Evolutionary conservation across 164 flowering plant genomes (phyloP).

Genomic region (Magnolia officinalis): DNA sequence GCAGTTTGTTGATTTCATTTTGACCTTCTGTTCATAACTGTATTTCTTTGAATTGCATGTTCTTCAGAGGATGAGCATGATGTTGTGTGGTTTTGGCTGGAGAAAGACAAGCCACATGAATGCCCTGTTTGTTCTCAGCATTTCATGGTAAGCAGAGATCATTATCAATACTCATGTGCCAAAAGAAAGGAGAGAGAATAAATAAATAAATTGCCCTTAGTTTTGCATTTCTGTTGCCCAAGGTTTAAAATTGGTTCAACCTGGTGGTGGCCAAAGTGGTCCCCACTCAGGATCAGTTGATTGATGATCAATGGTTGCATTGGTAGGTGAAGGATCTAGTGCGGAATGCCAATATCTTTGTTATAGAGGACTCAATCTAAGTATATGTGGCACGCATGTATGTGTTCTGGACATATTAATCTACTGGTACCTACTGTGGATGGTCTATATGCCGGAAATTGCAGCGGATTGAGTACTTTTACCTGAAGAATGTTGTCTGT

Average conservation of each 20-base stretch:
- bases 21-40: not conserved
- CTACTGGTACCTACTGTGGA: too few species aligned
- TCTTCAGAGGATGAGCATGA: constrained; percentile 82
- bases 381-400: too few species aligned
- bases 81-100: constrained; percentile 97
- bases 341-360: too few species aligned
- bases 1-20: not conserved
- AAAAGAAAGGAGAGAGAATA: too few species aligned
- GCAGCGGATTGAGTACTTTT: not conserved
- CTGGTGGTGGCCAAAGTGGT: not conserved
- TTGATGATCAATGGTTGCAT: not conserved
- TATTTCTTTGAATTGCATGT: not conserved
- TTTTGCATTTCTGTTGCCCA: not conserved
- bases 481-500: not conserved
- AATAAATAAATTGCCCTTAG: not conserved
- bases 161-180: not conserved
- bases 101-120: constrained; percentile 82
- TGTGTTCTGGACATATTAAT: too few species aligned
- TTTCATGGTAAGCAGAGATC: constrained; percentile 34
- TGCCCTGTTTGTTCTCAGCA: constrained; percentile 90
- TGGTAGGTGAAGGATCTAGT: too few species aligned
- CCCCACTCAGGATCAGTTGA: not conserved
- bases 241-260: not conserved
- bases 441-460: not conserved
- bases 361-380: too few species aligned